Evolutionary conservation across 106 monocot species (phyloP).

Genomic region (Posidonia australis): DNA sequence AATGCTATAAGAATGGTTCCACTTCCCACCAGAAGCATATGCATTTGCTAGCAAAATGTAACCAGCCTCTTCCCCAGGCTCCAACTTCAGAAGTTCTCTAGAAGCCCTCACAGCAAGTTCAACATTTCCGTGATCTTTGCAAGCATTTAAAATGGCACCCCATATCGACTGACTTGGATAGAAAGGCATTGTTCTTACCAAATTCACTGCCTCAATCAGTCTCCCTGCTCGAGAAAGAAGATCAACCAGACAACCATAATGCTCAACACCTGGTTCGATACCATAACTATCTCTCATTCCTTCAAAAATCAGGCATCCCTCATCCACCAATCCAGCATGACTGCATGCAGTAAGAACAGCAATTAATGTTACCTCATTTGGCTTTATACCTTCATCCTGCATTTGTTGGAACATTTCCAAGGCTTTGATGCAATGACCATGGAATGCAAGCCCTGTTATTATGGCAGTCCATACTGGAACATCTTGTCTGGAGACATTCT

Average conservation of each 20-base stretch:
- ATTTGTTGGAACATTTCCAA: conserved; percentile 43
- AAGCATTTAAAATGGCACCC: conserved; percentile 50
- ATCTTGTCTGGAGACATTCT: conserved; percentile 32
- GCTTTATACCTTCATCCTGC: conserved; percentile 27
- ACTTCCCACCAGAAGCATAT: conserved; percentile 44
- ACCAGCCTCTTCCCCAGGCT: conserved; percentile 51
- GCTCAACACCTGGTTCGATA: conserved; percentile 41
- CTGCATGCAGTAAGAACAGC: conserved; percentile 53
- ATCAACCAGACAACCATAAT: conserved; percentile 64
- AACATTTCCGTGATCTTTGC: conserved; percentile 28
- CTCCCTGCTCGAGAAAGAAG: conserved; percentile 56
- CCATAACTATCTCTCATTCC: conserved; percentile 29
- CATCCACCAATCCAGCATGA: conserved; percentile 53
- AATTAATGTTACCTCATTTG: conserved; percentile 51
- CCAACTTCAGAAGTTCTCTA: conserved; percentile 33
- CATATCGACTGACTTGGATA: conserved; percentile 45
- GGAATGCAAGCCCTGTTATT: conserved; percentile 50
- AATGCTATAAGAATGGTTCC: conserved; percentile 35
- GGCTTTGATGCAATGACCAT: conserved; percentile 41
- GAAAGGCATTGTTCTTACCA: conserved; percentile 38
- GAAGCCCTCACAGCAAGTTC: conserved; percentile 32
- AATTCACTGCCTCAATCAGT: conserved; percentile 30
- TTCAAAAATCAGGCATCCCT: conserved; percentile 41
- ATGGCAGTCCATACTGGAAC: conserved; percentile 47
- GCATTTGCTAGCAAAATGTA: conserved; percentile 49